phyloP scores from a whole-genome alignment of 2,329 filamentous ascomycete genomes.

The Alternaria gansuensis region DNA sequence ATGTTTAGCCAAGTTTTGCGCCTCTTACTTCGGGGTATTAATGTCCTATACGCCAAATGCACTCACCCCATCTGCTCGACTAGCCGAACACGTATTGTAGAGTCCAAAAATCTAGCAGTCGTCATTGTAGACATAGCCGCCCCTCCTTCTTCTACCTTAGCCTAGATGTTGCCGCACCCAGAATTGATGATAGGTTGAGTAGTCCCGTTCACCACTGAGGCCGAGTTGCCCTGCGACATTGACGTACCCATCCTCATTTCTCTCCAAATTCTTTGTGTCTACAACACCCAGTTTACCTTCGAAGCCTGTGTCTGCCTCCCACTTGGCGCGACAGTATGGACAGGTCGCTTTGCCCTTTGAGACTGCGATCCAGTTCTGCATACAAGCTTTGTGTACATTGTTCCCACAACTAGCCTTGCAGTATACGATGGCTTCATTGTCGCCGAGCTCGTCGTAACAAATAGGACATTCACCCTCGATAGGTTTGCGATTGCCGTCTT shows the following conservation, averaged over 20 bases:
- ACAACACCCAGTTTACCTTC: constrained; percentile 51
- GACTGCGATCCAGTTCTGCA: constrained; percentile 60
- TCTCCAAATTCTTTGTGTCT: constrained; percentile 55
- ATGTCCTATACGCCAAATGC: constrained; percentile 12
- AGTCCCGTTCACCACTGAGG: constrained; percentile 59
- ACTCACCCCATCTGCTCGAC: neutral
- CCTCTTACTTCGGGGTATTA: constrained; percentile 3
- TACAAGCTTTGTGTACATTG: constrained; percentile 68
- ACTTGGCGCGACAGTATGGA: constrained; percentile 67
- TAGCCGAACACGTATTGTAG: neutral
- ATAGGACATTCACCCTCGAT: constrained; percentile 71
- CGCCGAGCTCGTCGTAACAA: constrained; percentile 55
- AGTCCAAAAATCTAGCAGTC: constrained; percentile 1
- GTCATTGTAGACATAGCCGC: constrained; percentile 7
- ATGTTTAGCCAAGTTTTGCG: neutral
- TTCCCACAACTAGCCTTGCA: constrained; percentile 70
- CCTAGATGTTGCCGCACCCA: constrained; percentile 36
- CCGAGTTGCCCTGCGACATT: constrained; percentile 70
- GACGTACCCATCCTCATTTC: constrained; percentile 65
- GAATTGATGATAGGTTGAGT: constrained; percentile 39
- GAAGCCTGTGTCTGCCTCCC: constrained; percentile 59
- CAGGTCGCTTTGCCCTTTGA: constrained; percentile 60
- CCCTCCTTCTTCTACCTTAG: constrained; percentile 9
- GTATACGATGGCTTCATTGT: constrained; percentile 56
- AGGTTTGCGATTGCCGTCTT: constrained; percentile 63